Evolutionary conservation across 805 yeast species (phyloP).

Genomic region (Starmerella tilneyi): DNA sequence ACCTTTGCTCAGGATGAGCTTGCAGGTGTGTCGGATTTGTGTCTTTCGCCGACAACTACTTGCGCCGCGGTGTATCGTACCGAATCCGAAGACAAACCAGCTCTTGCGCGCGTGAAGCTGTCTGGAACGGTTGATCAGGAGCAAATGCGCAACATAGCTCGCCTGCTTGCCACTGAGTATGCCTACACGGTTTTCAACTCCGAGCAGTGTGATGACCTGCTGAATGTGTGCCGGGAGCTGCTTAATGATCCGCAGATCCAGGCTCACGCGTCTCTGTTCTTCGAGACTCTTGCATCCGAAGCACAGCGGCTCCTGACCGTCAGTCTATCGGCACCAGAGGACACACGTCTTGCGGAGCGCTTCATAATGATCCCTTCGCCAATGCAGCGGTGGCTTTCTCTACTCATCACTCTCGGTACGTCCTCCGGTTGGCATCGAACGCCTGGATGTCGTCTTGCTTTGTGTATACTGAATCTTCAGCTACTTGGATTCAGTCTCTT

Average conservation of each 20-base stretch:
- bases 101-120: neutral
- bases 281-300: conserved; percentile 45
- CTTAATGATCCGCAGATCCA: conserved; percentile 28
- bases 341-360: conserved; percentile 53
- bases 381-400: conserved; percentile 56
- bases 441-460: conserved; percentile 42
- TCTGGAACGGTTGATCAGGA: neutral
- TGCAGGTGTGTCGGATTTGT: conserved; percentile 19
- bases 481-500: conserved; percentile 62
- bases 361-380: conserved; percentile 61
- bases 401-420: conserved; percentile 59
- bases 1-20: conserved; percentile 13
- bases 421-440: conserved; percentile 38
- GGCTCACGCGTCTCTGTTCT: conserved; percentile 31
- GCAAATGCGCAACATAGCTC: conserved; percentile 31
- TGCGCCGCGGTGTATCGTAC: conserved; percentile 13
- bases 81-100: neutral
- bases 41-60: conserved; percentile 30
- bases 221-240: conserved; percentile 46
- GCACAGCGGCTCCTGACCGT: conserved; percentile 67
- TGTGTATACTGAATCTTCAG: conserved; percentile 57
- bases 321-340: conserved; percentile 57
- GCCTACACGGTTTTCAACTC: conserved; percentile 62
- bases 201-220: conserved; percentile 57
- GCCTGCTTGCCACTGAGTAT: conserved; percentile 55